phyloP scores from a whole-genome alignment of 345 rosid genomes.

The Citropsis articulata region DNA sequence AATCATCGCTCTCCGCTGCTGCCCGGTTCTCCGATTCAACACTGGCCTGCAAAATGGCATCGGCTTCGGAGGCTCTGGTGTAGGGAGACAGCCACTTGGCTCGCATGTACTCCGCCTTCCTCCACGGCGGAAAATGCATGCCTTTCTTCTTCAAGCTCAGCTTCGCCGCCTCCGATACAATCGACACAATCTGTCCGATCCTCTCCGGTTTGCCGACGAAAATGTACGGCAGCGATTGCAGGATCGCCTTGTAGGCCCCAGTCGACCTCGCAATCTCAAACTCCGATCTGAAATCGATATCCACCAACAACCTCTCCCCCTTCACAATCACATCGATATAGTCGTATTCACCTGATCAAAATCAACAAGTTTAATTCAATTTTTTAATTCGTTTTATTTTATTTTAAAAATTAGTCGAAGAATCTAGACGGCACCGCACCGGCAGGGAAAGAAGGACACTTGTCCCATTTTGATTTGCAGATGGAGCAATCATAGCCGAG shows the following conservation, averaged over 20 bases:
- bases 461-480: slow-evolving; percentile 96
- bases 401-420: neutral
- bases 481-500: slow-evolving; percentile 71
- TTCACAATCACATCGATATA: slow-evolving; percentile 77
- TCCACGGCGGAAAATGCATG: slow-evolving; percentile 93
- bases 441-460: slow-evolving; percentile 64
- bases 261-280: slow-evolving; percentile 92
- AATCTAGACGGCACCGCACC: slow-evolving; percentile 35
- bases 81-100: slow-evolving; percentile 87
- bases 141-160: slow-evolving; percentile 92
- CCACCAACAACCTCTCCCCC: slow-evolving; percentile 68
- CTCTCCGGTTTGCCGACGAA: slow-evolving; percentile 91
- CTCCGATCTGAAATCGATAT: slow-evolving; percentile 91
- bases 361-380: neutral
- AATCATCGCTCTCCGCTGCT: slow-evolving; percentile 1
- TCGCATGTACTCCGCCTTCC: slow-evolving; percentile 79
- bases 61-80: slow-evolving; percentile 32
- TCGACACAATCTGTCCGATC: slow-evolving; percentile 61
- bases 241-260: slow-evolving; percentile 61
- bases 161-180: slow-evolving; percentile 86
- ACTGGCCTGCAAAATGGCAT: neutral
- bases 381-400: neutral
- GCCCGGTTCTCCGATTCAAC: slow-evolving; percentile 16
- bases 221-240: slow-evolving; percentile 71
- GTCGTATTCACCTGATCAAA: slow-evolving; percentile 73